A percentile compares a stretch with the other conserved stretches of the same genome.
These are phyloP conservation scores for Nakazawaea anatomiae DNA, from an alignment of 805 yeast species.

Conservation along the genomic window DNA sequence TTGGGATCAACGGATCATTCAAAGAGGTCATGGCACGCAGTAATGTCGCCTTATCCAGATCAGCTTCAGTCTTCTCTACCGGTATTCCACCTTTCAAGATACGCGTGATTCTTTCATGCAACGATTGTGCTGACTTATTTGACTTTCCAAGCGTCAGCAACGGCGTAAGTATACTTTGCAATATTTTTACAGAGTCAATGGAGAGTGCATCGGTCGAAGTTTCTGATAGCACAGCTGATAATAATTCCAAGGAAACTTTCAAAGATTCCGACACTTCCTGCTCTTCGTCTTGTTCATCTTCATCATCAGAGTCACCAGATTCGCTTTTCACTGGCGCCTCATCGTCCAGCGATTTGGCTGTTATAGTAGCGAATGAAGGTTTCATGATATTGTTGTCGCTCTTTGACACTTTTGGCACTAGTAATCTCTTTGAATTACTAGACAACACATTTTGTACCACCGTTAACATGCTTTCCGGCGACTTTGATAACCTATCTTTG, in stretches of 20 bases:
- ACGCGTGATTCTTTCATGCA: slow-evolving; percentile 24
- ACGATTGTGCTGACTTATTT: slow-evolving; percentile 19
- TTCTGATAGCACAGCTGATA: slow-evolving; percentile 30
- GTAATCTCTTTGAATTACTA: slow-evolving; percentile 10
- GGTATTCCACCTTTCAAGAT: slow-evolving; percentile 21
- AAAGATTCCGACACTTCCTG: slow-evolving; percentile 25
- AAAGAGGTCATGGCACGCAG: slow-evolving; percentile 61
- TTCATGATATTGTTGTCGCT: background rate
- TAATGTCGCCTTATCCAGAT: slow-evolving; percentile 33
- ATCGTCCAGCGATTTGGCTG: too few species aligned
- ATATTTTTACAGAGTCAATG: slow-evolving; percentile 2
- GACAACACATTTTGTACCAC: slow-evolving; percentile 38
- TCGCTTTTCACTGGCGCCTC: too few species aligned
- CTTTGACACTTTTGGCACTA: background rate
- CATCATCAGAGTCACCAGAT: slow-evolving; percentile 31
- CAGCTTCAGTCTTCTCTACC: slow-evolving; percentile 15
- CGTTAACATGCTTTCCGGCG: slow-evolving; percentile 52
- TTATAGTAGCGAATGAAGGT: background rate
- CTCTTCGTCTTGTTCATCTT: slow-evolving; percentile 25
- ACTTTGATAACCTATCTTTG: slow-evolving; percentile 47
- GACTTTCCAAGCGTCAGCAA: slow-evolving; percentile 1
- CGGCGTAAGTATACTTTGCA: slow-evolving; percentile 13
- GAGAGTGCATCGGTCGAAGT: slow-evolving; percentile 12
- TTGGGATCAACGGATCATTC: slow-evolving; percentile 75
- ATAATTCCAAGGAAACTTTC: slow-evolving; percentile 29